phyloP scores from a whole-genome alignment of 2,329 filamentous ascomycete species.

The Botrytis aclada region DNA sequence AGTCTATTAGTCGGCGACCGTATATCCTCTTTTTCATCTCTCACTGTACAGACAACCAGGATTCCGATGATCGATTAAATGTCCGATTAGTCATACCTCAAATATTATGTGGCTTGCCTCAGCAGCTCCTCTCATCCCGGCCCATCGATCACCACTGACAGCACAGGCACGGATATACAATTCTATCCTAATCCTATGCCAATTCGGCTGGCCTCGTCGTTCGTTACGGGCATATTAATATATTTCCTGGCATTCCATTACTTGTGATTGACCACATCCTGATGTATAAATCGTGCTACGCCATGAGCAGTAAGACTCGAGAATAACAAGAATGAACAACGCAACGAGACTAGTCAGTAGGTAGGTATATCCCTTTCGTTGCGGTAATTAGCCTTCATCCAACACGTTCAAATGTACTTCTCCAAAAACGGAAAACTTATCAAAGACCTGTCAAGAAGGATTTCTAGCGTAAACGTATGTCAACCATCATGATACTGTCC shows the following conservation, averaged over 20 bases:
- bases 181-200: neutral
- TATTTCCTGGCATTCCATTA: conserved; percentile 10
- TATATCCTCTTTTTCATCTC: neutral
- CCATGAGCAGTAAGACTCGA: conserved; percentile 5
- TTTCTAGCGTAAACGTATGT: neutral
- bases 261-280: neutral
- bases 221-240: conserved; percentile 2
- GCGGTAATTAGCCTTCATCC: neutral
- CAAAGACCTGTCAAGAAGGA: conserved; percentile 3
- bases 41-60: neutral
- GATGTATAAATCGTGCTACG: neutral
- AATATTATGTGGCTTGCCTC: conserved; percentile 3
- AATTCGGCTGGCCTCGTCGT: conserved; percentile 5
- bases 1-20: conserved; percentile 12
- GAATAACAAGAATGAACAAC: neutral
- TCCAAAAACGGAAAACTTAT: neutral
- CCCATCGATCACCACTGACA: conserved; percentile 10
- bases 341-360: neutral
- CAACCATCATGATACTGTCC: neutral
- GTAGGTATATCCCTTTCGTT: neutral
- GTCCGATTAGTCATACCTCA: conserved; percentile 9
- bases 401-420: neutral
- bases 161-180: conserved; percentile 4
- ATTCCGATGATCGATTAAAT: conserved; percentile 9
- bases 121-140: conserved; percentile 6